phyloP scores from a whole-genome alignment of 1,284 basidiomycete species.

The Fomitopsis betulina region DNA sequence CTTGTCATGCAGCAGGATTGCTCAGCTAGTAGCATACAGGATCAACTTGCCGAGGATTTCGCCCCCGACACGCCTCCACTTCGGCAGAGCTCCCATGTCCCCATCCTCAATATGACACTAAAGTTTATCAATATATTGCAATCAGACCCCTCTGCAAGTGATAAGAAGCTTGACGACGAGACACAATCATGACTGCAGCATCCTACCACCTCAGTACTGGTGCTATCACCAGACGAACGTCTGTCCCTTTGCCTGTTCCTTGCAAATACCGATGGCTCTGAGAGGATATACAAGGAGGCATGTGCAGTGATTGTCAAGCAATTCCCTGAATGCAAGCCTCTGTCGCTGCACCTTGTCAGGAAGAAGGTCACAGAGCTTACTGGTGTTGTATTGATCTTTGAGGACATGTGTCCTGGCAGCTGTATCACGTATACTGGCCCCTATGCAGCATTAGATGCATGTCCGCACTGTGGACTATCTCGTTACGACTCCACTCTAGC shows the following conservation, averaged over 20 bases:
- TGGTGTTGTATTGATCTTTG: slow-evolving; percentile 24
- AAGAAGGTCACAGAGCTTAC: slow-evolving; percentile 17
- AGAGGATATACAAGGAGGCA: slow-evolving; percentile 19
- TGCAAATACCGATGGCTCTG: slow-evolving; percentile 20
- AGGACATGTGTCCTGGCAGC: slow-evolving; percentile 32
- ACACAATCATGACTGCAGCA: neutral
- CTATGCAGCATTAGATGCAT: slow-evolving; percentile 16
- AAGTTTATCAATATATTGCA: neutral
- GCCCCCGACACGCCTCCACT: too few relatives aligned
- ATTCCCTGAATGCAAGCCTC: slow-evolving; percentile 18
- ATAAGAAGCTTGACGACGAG: neutral
- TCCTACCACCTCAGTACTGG: neutral
- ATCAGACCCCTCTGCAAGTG: neutral
- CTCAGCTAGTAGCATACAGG: too few relatives aligned
- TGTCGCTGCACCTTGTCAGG: slow-evolving; percentile 21
- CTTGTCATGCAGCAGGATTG: too few relatives aligned
- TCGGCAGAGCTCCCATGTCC: neutral
- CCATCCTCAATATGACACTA: neutral
- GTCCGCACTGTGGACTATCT: slow-evolving; percentile 12
- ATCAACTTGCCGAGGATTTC: too few relatives aligned
- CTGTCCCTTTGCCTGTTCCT: slow-evolving; percentile 14
- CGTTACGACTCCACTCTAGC: neutral
- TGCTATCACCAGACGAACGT: neutral
- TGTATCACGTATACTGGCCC: slow-evolving; percentile 34
- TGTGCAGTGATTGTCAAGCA: slow-evolving; percentile 12